Percentiles rank a stretch among this genome's conserved stretches.
These are phyloP conservation scores for Haplographium delicatum DNA, from an alignment of 495 filamentous ascomycete genomes.

Conservation along the genomic window DNA sequence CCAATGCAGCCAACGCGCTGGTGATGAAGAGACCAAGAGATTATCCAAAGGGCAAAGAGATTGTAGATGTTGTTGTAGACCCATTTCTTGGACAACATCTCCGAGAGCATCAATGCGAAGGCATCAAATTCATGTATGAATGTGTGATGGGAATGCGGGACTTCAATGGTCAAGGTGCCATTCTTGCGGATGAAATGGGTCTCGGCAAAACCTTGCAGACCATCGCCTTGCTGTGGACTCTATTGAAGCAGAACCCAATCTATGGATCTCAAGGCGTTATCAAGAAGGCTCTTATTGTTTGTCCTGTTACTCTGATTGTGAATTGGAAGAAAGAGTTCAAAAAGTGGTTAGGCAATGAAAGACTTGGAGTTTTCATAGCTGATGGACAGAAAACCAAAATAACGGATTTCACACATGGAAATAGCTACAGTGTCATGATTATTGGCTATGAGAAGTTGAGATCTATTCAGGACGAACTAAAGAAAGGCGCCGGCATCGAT, in stretches of 20 bases:
- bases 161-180: constrained; percentile 68
- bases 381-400: constrained; percentile 59
- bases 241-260: constrained; percentile 76
- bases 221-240: constrained; percentile 72
- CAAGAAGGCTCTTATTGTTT: constrained; percentile 77
- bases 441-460: constrained; percentile 78
- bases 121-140: constrained; percentile 75
- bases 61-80: constrained; percentile 80
- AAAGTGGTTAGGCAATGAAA: constrained; percentile 76
- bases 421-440: constrained; percentile 72
- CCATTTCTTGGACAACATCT: constrained; percentile 61
- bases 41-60: constrained; percentile 56
- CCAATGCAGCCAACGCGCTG: constrained; percentile 53
- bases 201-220: constrained; percentile 77
- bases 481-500: constrained; percentile 59
- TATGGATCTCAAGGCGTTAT: constrained; percentile 50
- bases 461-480: constrained; percentile 61
- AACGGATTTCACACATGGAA: constrained; percentile 74
- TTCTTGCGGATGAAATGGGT: constrained; percentile 82
- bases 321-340: constrained; percentile 79
- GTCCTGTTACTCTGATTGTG: constrained; percentile 71
- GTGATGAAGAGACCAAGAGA: constrained; percentile 61
- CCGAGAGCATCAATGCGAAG: constrained; percentile 71
- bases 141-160: constrained; percentile 76
- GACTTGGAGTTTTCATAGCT: constrained; percentile 70